phyloP scores from a whole-genome alignment of 169 alveolate genomes.

The Babesia sp. region DNA sequence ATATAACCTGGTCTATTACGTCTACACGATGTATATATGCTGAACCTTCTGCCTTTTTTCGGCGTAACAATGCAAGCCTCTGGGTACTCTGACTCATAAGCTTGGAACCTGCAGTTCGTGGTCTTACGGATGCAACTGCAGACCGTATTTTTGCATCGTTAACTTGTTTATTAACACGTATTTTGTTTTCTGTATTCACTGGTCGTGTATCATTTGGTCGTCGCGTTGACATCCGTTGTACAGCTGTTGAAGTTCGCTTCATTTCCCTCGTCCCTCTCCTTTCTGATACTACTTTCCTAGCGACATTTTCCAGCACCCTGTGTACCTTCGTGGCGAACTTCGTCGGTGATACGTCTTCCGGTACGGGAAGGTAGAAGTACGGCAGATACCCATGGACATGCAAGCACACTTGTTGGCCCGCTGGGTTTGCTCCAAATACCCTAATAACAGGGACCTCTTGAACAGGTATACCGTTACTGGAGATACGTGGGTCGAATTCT shows the following conservation, averaged over 20 bases:
- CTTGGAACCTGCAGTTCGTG: background rate
- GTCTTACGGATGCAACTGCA: background rate
- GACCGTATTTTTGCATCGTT: background rate
- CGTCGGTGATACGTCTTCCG: background rate
- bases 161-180: background rate
- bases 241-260: background rate
- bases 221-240: background rate
- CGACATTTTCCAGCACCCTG: conserved; percentile 12
- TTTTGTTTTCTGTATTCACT: background rate
- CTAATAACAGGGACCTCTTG: conserved; percentile 29
- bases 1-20: conserved; percentile 19
- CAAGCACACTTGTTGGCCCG: conserved; percentile 33
- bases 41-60: background rate
- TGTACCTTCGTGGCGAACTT: conserved; percentile 9
- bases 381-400: conserved; percentile 37
- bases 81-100: conserved; percentile 18
- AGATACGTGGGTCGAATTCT: conserved; percentile 23
- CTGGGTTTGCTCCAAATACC: conserved; percentile 12
- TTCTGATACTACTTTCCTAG: background rate
- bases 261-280: background rate
- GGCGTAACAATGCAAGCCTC: background rate
- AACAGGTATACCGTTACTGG: conserved; percentile 2
- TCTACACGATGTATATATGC: conserved; percentile 33
- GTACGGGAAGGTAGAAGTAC: conserved; percentile 30
- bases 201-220: background rate